These are phyloP conservation scores for Hansenula lynferdii DNA, from an alignment of 1,139 yeast species.

Conservation along the genomic window DNA sequence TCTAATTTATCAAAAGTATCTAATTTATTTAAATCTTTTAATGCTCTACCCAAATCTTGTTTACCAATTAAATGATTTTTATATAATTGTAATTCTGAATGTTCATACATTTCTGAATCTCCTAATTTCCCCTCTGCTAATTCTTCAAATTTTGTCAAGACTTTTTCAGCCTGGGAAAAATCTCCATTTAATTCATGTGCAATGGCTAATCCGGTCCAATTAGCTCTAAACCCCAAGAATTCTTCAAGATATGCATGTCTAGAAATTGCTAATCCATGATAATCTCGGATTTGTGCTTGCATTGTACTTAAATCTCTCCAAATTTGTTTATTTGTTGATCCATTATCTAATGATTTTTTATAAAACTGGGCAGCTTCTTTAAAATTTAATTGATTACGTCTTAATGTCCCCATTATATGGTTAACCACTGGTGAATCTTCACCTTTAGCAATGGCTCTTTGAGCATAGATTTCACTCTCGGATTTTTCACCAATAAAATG, in stretches of 20 bases:
- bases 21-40: conserved; percentile 59
- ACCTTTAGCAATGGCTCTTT: conserved; percentile 56
- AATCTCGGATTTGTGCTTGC: conserved; percentile 79
- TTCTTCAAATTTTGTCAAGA: conserved; percentile 70
- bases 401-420: conserved; percentile 84
- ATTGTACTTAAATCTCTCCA: conserved; percentile 77
- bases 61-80: conserved; percentile 71
- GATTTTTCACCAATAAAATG: conserved; percentile 47
- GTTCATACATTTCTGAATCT: conserved; percentile 67
- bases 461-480: conserved; percentile 63
- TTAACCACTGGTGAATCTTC: conserved; percentile 60
- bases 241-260: conserved; percentile 68
- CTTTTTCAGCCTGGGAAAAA: conserved; percentile 60
- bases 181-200: conserved; percentile 79
- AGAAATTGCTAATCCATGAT: conserved; percentile 52
- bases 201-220: conserved; percentile 87
- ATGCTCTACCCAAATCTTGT: conserved; percentile 30
- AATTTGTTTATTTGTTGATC: conserved; percentile 74
- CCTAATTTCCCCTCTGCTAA: conserved; percentile 64
- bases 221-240: conserved; percentile 81
- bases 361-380: conserved; percentile 78
- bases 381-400: conserved; percentile 66
- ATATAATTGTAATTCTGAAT: conserved; percentile 75
- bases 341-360: conserved; percentile 71
- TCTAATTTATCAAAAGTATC: conserved; percentile 62